These are phyloP conservation scores for Cyphellophora attinorum DNA, from an alignment of 2,329 filamentous ascomycete species.

Conservation along the genomic window DNA sequence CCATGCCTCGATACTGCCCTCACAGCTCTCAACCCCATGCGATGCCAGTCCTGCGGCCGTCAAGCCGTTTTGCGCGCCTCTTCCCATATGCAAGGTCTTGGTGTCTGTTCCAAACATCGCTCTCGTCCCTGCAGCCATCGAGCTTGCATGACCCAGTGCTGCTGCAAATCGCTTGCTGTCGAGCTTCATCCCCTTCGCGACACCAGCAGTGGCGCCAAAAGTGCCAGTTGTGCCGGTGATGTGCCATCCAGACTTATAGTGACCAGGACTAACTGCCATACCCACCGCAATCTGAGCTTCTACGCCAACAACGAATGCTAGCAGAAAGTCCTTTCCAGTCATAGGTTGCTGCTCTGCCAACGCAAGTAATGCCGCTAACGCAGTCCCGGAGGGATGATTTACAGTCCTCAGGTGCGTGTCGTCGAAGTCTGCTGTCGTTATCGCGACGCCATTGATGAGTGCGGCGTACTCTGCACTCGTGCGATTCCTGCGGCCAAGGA, in stretches of 20 bases:
- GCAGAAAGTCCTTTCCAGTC: conserved; percentile 39
- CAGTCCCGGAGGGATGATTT: conserved; percentile 44
- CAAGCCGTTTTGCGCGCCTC: conserved; percentile 43
- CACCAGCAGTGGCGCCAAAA: conserved; percentile 43
- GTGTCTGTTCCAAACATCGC: conserved; percentile 48
- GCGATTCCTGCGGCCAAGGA: conserved; percentile 4
- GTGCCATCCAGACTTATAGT: conserved; percentile 50
- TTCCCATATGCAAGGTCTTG: conserved; percentile 45
- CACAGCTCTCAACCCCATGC: conserved; percentile 40
- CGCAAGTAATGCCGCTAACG: conserved; percentile 41
- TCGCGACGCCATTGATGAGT: conserved; percentile 45
- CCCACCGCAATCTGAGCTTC: conserved; percentile 45
- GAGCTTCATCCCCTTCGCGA: conserved; percentile 37
- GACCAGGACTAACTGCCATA: conserved; percentile 41
- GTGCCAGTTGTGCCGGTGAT: conserved; percentile 44
- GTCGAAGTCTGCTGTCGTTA: conserved; percentile 47
- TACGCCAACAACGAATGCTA: conserved; percentile 41
- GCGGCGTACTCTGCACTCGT: conserved; percentile 29
- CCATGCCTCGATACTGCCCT: conserved; percentile 39
- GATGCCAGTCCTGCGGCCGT: conserved; percentile 36
- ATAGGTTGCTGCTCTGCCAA: conserved; percentile 31
- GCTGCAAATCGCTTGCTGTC: conserved; percentile 31
- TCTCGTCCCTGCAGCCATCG: conserved; percentile 43
- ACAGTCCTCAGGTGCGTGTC: conserved; percentile 47
- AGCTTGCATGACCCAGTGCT: conserved; percentile 44